Evolutionary conservation across 495 filamentous ascomycete species (phyloP), one percentile per base, ranked within the genome.

Genomic region (Mytilinidion resinicola): DNA sequence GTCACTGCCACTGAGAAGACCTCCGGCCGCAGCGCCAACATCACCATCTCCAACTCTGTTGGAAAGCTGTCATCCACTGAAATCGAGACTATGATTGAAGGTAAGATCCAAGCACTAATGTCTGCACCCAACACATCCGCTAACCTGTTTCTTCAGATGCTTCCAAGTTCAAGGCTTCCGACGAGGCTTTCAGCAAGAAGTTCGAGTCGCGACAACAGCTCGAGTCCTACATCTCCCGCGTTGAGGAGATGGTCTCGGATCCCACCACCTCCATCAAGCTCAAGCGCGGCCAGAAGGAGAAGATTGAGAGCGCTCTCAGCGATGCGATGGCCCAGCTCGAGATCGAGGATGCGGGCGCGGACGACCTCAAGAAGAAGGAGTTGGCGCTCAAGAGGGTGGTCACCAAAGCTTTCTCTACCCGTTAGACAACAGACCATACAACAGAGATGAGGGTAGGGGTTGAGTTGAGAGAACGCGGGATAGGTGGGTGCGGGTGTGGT

Each of bases 311-410:
- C 66, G 87, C 91, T 51, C 82, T 92, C 57, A 86, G 82, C 67
- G 88, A 92, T 61, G 88, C 88, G 55, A 92, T 92, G 88, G 85
- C 80, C 30, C 88, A 91, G 72, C 80, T 92, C 52, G 88, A 92
- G 78, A 78, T 92, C 68, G 88, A 92, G 70, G 88, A 99, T 66
- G 89, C 90, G 36, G 77, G 77, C 47, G 87, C 90, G 39, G 93
- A 99, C 67, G 93, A 99, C 73, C 80, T 99, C 59, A 97, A 95
- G 88, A 97, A 97, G 91, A 96, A 96, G 87, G 93, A 99, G 82
- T 79, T 99, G 55, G 93, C 91, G 55, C 82, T 99, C 51, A 99
- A 99, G 91, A 80, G 93, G 68, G 79, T 95, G 61, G 91, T 99
- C 55, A 99, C 93, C 70, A 97, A 96, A 83, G 92, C 91, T 65